phyloP scores from a whole-genome alignment of 2,329 filamentous ascomycete genomes.

The Cordyceps cateniannulata region DNA sequence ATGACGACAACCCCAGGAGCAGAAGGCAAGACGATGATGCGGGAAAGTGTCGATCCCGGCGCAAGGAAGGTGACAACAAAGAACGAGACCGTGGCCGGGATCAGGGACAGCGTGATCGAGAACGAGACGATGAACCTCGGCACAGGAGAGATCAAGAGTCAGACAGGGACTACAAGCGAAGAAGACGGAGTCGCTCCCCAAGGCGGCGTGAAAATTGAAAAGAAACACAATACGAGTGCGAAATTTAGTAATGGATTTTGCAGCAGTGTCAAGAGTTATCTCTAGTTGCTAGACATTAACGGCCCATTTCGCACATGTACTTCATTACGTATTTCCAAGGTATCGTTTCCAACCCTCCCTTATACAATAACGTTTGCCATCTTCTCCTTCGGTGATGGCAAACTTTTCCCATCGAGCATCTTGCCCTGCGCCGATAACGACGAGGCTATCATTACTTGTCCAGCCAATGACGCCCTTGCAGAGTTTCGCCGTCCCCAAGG shows the following conservation, averaged over 20 bases:
- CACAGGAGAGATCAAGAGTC: conserved; percentile 9
- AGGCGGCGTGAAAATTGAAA: conserved; percentile 22
- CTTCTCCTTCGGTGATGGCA: conserved; percentile 58
- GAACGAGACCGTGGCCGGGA: conserved; percentile 22
- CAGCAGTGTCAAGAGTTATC: background rate
- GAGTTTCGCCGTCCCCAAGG: conserved; percentile 49
- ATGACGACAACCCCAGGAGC: conserved; percentile 24
- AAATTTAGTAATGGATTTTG: conserved; percentile 14
- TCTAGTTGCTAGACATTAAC: background rate
- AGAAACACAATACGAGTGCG: conserved; percentile 17
- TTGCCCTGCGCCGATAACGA: conserved; percentile 71
- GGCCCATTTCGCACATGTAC: background rate
- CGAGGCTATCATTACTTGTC: conserved; percentile 64
- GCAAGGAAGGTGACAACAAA: conserved; percentile 9
- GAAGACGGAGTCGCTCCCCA: conserved; percentile 41
- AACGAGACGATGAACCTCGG: conserved; percentile 17
- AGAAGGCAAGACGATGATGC: conserved; percentile 24
- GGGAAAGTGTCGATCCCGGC: conserved; percentile 12
- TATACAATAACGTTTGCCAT: conserved; percentile 59
- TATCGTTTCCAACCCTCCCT: conserved; percentile 81
- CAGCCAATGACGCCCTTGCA: conserved; percentile 84
- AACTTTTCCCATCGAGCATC: conserved; percentile 89
- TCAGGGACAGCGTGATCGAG: conserved; percentile 13
- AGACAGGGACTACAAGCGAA: conserved; percentile 20
- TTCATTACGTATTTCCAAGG: conserved; percentile 38